phyloP scores from a whole-genome alignment of 2,329 filamentous ascomycete genomes.

The Nigrograna mackinnonii region DNA sequence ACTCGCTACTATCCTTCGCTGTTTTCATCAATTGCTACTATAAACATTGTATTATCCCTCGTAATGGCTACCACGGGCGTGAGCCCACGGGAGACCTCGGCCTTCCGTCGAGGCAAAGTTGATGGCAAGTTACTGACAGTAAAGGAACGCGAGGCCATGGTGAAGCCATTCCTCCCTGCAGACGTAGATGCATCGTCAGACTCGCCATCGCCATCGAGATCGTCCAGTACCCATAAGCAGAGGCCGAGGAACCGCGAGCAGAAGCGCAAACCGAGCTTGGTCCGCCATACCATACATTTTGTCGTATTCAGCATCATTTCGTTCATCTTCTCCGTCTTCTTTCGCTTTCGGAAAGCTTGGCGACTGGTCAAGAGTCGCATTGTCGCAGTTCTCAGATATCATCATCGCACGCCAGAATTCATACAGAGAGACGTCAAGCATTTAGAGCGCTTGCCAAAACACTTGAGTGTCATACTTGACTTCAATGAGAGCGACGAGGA shows the following conservation, averaged over 20 bases:
- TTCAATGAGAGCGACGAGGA: conserved; percentile 65
- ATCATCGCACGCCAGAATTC: conserved; percentile 91
- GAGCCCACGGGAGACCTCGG: conserved; percentile 29
- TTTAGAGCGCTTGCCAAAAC: conserved; percentile 75
- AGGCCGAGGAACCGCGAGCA: conserved; percentile 11
- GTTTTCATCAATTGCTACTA: neutral
- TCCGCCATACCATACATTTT: conserved; percentile 66
- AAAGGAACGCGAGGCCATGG: conserved; percentile 54
- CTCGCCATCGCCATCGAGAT: conserved; percentile 4
- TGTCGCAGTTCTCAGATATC: conserved; percentile 85
- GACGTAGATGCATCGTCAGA: conserved; percentile 31
- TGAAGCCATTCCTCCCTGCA: conserved; percentile 57
- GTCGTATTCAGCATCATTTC: conserved; percentile 73
- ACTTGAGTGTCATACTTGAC: conserved; percentile 84
- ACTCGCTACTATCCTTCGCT: conserved; percentile 2
- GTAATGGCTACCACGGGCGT: conserved; percentile 37
- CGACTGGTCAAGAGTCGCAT: conserved; percentile 77
- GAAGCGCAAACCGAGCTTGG: conserved; percentile 56
- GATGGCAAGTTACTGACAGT: conserved; percentile 46
- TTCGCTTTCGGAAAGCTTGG: conserved; percentile 79
- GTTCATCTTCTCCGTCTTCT: conserved; percentile 83
- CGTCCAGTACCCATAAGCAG: conserved; percentile 2
- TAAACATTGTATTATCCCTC: neutral
- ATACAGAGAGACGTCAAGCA: conserved; percentile 84
- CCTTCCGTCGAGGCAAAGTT: conserved; percentile 37